Conservation (phyloP, 2,329 filamentous ascomycete species). For the Neocatenulostroma microsporum region DNA sequence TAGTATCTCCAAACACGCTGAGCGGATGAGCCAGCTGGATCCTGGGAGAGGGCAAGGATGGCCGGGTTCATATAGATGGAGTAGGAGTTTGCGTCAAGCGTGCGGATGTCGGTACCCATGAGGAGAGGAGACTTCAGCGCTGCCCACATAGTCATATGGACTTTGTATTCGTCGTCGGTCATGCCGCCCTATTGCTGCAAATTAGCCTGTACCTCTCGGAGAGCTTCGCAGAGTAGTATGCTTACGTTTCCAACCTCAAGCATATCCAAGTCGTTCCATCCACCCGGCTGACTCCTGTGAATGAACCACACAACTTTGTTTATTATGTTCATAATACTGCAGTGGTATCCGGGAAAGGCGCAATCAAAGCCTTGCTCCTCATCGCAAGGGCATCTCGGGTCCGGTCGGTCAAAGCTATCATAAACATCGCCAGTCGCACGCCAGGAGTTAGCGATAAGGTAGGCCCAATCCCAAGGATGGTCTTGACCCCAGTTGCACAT, state of each 20-base stretch:
- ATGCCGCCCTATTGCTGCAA: constrained; percentile 21
- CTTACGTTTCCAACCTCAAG: constrained; percentile 40
- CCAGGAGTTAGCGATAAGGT: constrained; percentile 41
- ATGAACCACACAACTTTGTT: constrained; percentile 41
- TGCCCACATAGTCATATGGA: constrained; percentile 45
- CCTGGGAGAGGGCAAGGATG: constrained; percentile 45
- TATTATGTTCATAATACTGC: constrained; percentile 44
- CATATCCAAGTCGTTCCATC: constrained; percentile 45
- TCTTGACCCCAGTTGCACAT: constrained; percentile 49
- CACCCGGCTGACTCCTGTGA: constrained; percentile 36
- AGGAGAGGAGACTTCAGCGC: constrained; percentile 42
- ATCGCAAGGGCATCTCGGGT: constrained; percentile 36
- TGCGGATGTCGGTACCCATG: constrained; percentile 40
- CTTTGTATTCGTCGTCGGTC: constrained; percentile 36
- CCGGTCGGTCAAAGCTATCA: constrained; percentile 40
- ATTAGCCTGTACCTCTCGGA: too few species aligned
- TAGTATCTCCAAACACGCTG: constrained; percentile 40
- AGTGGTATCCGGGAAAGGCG: constrained; percentile 40
- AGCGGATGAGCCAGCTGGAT: constrained; percentile 36
- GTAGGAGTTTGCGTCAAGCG: constrained; percentile 35
- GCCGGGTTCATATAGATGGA: constrained; percentile 43
- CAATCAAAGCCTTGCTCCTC: constrained; percentile 35
- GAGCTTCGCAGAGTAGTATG: not conserved
- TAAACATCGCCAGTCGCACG: constrained; percentile 42
- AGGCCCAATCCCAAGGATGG: constrained; percentile 41